Evolutionary conservation across 345 rosid species (phyloP), one percentile per base, ranked within the genome.

Genomic region (Arabidopsis thaliana): DNA sequence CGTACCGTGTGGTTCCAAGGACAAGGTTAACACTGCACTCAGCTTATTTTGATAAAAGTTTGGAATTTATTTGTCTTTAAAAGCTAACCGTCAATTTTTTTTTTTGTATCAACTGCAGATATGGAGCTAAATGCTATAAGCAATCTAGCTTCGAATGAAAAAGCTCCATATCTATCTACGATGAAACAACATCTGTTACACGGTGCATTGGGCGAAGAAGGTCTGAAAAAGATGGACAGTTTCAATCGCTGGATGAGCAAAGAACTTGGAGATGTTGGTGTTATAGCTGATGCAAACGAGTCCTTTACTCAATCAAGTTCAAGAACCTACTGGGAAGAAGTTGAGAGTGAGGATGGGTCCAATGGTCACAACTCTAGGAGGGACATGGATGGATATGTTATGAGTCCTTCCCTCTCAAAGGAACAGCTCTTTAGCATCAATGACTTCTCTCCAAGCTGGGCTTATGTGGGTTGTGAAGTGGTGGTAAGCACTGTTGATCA

Each of bases 231-330:
- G 82, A 82, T 85, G 75, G 99, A 95, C 73, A 95, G 99, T 74
- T 95, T 95, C 84, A 84, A 82, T 60, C 87, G 93, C 53, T 92
- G 99, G 99, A 87, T 90, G 93, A 89, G 91, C 78, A 92, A 86
- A 78, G 97, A 90, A 82, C 90, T 95, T 67, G 96, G 86, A 76
- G 97, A 95, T 79, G 97, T 89, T 58, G 84, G 82, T 80, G 97
- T 84, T 76, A 86, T 88, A 44, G 93, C 84, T 75, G 91, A 90
- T 77, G 93, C 90, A 59, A 83, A 82, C 32, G 93, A 87, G 69
- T 76, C 87, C 16, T 84, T 64, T 71, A 61, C 82, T 64, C 88
- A 85, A 23, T 81, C 97, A 52, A 85, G 74, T 82, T 81, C 88
- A 8, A 85, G 81, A 66, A 61, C 87, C 42, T 85, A 83, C 65